These are phyloP conservation scores for Backusella luteola DNA, from an alignment of 192 early-diverging fungal species.

Conservation along the genomic window DNA sequence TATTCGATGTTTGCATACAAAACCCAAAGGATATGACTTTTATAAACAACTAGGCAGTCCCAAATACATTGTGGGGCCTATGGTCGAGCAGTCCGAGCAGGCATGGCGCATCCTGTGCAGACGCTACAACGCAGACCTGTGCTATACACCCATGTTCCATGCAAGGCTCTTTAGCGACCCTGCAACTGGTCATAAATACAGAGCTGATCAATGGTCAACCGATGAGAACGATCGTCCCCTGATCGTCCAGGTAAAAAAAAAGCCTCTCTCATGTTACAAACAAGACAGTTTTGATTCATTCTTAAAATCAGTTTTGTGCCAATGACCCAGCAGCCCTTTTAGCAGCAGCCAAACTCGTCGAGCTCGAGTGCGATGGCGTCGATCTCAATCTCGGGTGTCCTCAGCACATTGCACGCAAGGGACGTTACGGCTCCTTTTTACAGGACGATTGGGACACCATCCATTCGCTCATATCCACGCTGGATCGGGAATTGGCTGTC, in stretches of 20 bases:
- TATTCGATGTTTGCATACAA: constrained; percentile 24
- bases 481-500: constrained; percentile 79
- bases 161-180: constrained; percentile 80
- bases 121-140: constrained; percentile 82
- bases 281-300: neutral
- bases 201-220: constrained; percentile 73
- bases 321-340: constrained; percentile 89
- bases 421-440: constrained; percentile 91
- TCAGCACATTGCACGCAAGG: constrained; percentile 88
- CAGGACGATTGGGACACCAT: constrained; percentile 94
- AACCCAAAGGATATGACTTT: constrained; percentile 79
- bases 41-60: constrained; percentile 73
- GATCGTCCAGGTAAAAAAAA: constrained; percentile 66
- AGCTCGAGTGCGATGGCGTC: constrained; percentile 85
- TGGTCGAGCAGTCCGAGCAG: constrained; percentile 97
- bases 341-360: constrained; percentile 78
- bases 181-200: constrained; percentile 55
- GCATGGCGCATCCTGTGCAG: constrained; percentile 92
- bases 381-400: constrained; percentile 97
- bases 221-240: constrained; percentile 74
- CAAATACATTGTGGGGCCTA: constrained; percentile 84
- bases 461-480: constrained; percentile 58
- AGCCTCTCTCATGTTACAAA: neutral
- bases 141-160: constrained; percentile 99
- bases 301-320: constrained; percentile 81